Conservation (phyloP, 2,329 filamentous ascomycete species). For the Sporothrix brunneoviolacea region DNA sequence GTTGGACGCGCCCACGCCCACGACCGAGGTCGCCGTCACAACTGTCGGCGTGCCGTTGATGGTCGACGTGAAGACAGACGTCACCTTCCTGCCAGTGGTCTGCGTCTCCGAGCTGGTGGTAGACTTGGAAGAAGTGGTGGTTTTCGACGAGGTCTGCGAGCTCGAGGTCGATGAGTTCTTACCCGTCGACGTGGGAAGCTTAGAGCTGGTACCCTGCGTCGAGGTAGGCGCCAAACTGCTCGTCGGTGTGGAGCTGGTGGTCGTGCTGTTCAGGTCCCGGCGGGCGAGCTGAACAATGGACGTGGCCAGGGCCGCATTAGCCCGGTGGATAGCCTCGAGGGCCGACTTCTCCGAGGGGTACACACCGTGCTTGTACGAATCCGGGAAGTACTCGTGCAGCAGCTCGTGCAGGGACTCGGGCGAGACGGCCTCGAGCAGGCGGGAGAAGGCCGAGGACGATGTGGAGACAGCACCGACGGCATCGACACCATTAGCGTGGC, state of each 20-base stretch:
- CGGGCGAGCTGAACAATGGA: constrained; percentile 59
- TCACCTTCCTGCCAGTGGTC: constrained; percentile 15
- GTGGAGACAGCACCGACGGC: not conserved
- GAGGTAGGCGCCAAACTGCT: not conserved
- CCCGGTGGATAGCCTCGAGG: constrained; percentile 54
- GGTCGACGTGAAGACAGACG: constrained; percentile 40
- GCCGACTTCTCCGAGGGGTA: constrained; percentile 59
- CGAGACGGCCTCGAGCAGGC: constrained; percentile 21
- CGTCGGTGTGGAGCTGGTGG: constrained; percentile 20
- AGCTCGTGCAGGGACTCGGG: constrained; percentile 52
- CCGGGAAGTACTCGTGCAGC: constrained; percentile 55
- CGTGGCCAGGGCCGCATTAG: constrained; percentile 55
- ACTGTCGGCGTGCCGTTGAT: constrained; percentile 39
- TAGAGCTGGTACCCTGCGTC: not conserved
- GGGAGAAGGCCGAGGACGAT: constrained; percentile 15
- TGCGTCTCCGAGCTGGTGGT: too few species aligned
- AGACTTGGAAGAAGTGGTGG: constrained; percentile 6
- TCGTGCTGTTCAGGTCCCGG: constrained; percentile 40
- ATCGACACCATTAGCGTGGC: not conserved
- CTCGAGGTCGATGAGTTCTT: constrained; percentile 14
- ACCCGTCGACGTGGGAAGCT: too few species aligned
- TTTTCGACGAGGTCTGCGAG: constrained; percentile 11
- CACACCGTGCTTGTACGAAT: constrained; percentile 61
- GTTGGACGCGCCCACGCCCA: constrained; percentile 31
- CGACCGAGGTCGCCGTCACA: constrained; percentile 44